phyloP scores from a whole-genome alignment of 2,329 filamentous ascomycete species.

The Apiospora phragmitis region DNA sequence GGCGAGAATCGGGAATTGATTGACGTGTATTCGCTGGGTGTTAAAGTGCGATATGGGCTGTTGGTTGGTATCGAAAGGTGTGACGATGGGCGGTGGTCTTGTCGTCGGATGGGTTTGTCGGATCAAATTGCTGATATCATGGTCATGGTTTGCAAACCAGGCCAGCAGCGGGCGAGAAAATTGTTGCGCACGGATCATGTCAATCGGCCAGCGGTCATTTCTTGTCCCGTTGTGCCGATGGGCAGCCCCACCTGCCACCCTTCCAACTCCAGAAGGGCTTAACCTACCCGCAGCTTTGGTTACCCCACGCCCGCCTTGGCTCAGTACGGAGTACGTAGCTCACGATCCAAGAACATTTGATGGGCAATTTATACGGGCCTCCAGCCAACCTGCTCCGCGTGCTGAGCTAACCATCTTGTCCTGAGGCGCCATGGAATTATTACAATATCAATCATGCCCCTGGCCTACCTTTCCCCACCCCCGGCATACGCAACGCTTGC shows the following conservation, averaged over 20 bases:
- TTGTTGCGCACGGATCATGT: slow-evolving; percentile 18
- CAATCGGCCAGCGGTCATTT: not conserved
- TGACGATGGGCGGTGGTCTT: not conserved
- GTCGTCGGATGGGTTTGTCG: not conserved
- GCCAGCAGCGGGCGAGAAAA: slow-evolving; percentile 14
- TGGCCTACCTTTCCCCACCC: too few relatives aligned
- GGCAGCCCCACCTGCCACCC: not conserved
- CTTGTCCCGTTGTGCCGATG: slow-evolving; percentile 2
- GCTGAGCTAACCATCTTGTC: too few relatives aligned
- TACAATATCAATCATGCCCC: too few relatives aligned
- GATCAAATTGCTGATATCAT: not conserved
- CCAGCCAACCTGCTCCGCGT: too few relatives aligned
- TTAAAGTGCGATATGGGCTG: not conserved
- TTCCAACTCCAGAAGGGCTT: not conserved
- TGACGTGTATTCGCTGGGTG: not conserved
- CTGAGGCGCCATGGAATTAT: too few relatives aligned
- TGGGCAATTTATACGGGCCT: too few relatives aligned
- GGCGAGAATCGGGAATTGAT: too few relatives aligned
- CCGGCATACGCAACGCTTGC: too few relatives aligned
- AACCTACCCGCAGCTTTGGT: not conserved
- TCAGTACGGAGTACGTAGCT: not conserved
- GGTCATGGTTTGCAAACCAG: not conserved
- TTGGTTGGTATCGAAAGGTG: not conserved
- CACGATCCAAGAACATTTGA: too few relatives aligned
- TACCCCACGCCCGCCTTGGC: not conserved